Conservation (phyloP, 2,329 filamentous ascomycete species). For the Fusarium papillatum region DNA sequence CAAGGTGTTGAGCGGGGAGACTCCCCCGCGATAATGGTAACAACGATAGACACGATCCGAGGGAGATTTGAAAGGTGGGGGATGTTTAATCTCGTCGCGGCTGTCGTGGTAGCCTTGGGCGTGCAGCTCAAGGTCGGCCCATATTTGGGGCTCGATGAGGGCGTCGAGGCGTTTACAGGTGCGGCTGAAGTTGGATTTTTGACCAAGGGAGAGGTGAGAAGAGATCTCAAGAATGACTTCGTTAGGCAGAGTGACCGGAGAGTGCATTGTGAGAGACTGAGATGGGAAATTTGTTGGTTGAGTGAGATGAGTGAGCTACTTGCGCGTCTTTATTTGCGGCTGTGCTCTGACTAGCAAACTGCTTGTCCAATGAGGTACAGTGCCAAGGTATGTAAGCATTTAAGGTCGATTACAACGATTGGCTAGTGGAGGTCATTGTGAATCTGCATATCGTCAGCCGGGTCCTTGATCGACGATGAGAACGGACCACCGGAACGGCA, state of each 20-base stretch:
- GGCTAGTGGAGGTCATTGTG: neutral
- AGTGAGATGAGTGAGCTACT: neutral
- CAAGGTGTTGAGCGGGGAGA: too few relatives aligned
- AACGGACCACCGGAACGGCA: neutral
- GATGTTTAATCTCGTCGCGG: neutral
- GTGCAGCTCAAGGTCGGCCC: conserved; percentile 34
- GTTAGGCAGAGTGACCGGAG: neutral
- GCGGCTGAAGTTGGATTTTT: neutral
- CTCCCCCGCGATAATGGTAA: neutral
- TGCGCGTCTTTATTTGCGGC: neutral
- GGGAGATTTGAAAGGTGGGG: conserved; percentile 8
- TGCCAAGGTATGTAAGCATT: neutral
- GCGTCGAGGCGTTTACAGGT: conserved; percentile 16
- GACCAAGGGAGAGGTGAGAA: neutral
- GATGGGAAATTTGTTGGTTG: neutral
- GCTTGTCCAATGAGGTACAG: neutral
- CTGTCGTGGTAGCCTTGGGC: conserved; percentile 17
- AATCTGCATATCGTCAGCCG: neutral
- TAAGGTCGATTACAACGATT: neutral
- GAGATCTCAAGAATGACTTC: conserved; percentile 16
- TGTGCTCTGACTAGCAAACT: neutral
- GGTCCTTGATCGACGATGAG: neutral
- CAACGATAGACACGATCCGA: neutral
- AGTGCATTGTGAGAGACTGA: neutral
- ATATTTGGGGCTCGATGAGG: conserved; percentile 16